A percentile compares a stretch with the other conserved stretches of the same genome.
These are phyloP conservation scores for Dillenia suffruticosa DNA, from an alignment of 164 flowering plant species.

Conservation along the genomic window DNA sequence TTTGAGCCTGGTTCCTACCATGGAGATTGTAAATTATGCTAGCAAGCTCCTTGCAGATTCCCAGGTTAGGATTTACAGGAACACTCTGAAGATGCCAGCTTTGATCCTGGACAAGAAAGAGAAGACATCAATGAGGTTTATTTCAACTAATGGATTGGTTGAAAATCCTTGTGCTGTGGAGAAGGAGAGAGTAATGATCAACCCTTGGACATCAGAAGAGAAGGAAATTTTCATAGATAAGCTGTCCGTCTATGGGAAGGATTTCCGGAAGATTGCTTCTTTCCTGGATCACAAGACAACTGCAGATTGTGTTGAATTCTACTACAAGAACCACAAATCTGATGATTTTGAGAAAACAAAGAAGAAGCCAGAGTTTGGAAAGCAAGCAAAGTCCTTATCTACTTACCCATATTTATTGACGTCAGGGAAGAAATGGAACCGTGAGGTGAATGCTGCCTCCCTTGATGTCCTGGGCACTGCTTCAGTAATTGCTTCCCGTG, in stretches of 20 bases:
- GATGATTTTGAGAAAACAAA: slow-evolving; percentile 62
- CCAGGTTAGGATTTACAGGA: slow-evolving; percentile 37
- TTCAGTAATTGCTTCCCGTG: slow-evolving; percentile 60
- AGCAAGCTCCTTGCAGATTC: slow-evolving; percentile 59
- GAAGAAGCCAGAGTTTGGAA: slow-evolving; percentile 39
- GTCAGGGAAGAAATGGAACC: slow-evolving; percentile 67
- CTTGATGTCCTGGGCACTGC: slow-evolving; percentile 83
- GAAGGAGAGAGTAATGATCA: slow-evolving; percentile 71
- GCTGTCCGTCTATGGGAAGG: slow-evolving; percentile 68
- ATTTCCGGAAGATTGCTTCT: slow-evolving; percentile 80
- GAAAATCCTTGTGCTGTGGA: slow-evolving; percentile 86
- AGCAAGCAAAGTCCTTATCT: slow-evolving; percentile 39
- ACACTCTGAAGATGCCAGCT: slow-evolving; percentile 75
- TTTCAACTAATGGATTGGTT: slow-evolving; percentile 73
- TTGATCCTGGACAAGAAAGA: slow-evolving; percentile 65
- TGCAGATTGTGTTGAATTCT: slow-evolving; percentile 95
- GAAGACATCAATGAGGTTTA: slow-evolving; percentile 49
- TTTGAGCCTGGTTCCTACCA: slow-evolving; percentile 47
- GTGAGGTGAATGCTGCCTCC: slow-evolving; percentile 64
- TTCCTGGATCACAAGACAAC: slow-evolving; percentile 81
- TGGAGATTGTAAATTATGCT: slow-evolving; percentile 41
- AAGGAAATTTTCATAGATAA: slow-evolving; percentile 71
- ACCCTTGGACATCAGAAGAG: slow-evolving; percentile 86
- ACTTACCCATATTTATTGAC: slow-evolving; percentile 58
- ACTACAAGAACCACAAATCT: slow-evolving; percentile 94